Percentiles rank a stretch among this genome's conserved stretches.
Evolutionary conservation across 2,329 filamentous ascomycete species (phyloP).

Genomic region (Colletotrichum filicis): DNA sequence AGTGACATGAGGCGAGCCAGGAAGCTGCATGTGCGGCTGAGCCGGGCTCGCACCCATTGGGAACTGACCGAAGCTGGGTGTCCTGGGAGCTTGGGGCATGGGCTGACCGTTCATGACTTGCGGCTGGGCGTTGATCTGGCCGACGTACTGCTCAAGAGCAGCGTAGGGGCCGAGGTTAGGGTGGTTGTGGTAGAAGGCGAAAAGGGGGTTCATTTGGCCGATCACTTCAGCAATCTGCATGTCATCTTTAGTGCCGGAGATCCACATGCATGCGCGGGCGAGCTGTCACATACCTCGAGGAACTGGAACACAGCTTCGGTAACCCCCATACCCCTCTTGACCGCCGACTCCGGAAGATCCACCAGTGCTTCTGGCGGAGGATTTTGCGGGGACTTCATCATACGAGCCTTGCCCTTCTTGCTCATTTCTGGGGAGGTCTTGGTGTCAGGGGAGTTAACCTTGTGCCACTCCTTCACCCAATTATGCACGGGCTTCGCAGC

Average conservation of each 20-base stretch:
- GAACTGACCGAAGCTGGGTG: slow-evolving; percentile 67
- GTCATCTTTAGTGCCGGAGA: slow-evolving; percentile 39
- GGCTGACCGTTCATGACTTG: slow-evolving; percentile 60
- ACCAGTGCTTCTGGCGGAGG: slow-evolving; percentile 68
- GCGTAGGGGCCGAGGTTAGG: slow-evolving; percentile 65
- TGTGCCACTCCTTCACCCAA: slow-evolving; percentile 75
- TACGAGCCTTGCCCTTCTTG: slow-evolving; percentile 71
- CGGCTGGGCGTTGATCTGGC: slow-evolving; percentile 53
- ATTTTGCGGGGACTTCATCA: slow-evolving; percentile 68
- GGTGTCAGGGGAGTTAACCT: slow-evolving; percentile 65
- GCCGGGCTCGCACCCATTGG: slow-evolving; percentile 70
- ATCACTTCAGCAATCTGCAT: slow-evolving; percentile 72
- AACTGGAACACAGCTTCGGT: slow-evolving; percentile 72
- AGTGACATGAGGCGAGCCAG: slow-evolving; percentile 68
- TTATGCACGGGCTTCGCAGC: slow-evolving; percentile 70
- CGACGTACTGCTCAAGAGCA: slow-evolving; percentile 71
- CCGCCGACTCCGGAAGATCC: slow-evolving; percentile 67
- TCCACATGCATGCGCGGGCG: slow-evolving; percentile 8
- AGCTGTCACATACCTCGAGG: slow-evolving; percentile 63
- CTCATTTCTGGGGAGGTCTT: slow-evolving; percentile 74
- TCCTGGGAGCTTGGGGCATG: slow-evolving; percentile 61
- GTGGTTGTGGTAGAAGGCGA: slow-evolving; percentile 67
- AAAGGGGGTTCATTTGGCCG: slow-evolving; percentile 74
- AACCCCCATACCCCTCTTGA: slow-evolving; percentile 68
- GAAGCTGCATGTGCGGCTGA: slow-evolving; percentile 68